Conservation (phyloP, 2,329 filamentous ascomycete species). For the Xylariaceae sp. region DNA sequence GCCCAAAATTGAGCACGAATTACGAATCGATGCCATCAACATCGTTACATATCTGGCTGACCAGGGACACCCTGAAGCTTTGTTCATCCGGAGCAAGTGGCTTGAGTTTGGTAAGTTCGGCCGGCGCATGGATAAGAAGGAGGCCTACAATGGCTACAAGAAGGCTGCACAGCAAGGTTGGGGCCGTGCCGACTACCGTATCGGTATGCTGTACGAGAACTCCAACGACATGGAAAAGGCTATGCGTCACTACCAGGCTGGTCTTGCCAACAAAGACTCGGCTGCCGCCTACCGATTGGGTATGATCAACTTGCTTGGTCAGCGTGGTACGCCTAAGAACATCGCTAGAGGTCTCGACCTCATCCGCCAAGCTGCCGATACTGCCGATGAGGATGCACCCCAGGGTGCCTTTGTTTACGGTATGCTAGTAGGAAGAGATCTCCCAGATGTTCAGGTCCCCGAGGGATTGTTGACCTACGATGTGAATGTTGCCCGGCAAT, state of each 20-base stretch:
- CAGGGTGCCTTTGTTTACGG: slow-evolving; percentile 94
- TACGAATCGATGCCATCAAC: slow-evolving; percentile 83
- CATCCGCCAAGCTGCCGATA: slow-evolving; percentile 76
- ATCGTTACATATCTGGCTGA: slow-evolving; percentile 86
- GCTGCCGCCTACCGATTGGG: slow-evolving; percentile 81
- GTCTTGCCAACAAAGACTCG: slow-evolving; percentile 75
- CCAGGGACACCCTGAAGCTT: slow-evolving; percentile 86
- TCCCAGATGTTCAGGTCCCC: slow-evolving; percentile 85
- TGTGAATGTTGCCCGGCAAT: slow-evolving; percentile 68
- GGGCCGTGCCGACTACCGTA: slow-evolving; percentile 85
- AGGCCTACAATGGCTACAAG: slow-evolving; percentile 83
- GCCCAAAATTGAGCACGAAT: slow-evolving; percentile 80
- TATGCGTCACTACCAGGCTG: slow-evolving; percentile 81
- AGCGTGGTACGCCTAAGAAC: slow-evolving; percentile 85
- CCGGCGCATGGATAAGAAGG: slow-evolving; percentile 83
- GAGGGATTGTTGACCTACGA: slow-evolving; percentile 64
- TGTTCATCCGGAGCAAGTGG: slow-evolving; percentile 96
- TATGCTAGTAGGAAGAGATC: slow-evolving; percentile 84
- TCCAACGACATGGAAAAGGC: slow-evolving; percentile 90
- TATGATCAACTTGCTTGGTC: slow-evolving; percentile 95
- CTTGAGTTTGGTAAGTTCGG: slow-evolving; percentile 97
- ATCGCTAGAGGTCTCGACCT: slow-evolving; percentile 71
- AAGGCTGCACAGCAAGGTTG: slow-evolving; percentile 82
- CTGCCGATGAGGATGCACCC: slow-evolving; percentile 90
- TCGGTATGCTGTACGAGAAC: slow-evolving; percentile 97